Evolutionary conservation across 208 protist genomes (phyloP), one percentile per base, ranked within the genome.

Genomic region (Strigomonas culicis): DNA sequence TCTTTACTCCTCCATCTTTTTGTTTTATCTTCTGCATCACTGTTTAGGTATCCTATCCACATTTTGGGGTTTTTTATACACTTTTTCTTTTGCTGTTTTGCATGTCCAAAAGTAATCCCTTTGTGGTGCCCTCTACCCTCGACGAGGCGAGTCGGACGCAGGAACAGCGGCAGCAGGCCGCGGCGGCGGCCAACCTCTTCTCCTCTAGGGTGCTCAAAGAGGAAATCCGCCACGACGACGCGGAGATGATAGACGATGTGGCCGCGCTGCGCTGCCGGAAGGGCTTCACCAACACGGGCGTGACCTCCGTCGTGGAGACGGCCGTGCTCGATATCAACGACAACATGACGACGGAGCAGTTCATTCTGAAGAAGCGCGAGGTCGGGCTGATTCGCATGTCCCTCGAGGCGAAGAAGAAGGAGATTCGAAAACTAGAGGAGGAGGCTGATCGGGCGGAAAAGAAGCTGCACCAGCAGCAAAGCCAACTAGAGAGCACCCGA

Each of bases 331-430:
- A 71, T 27, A 70, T 71, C 25, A 53, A 56, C 13, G 87, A 97
- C 39, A 88, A 86, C 34, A 80, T 95, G 49, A 97, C 89, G 63
- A 96, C 96, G 56, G 83, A 85, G 8, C 84, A 95, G 41, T 97
- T 96, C 63, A 94, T 99, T 52, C 77, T 79, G 21, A 95, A 97
- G 66, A 99, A 98, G 77, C 77, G 95, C 1, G 93, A 98, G 68
- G 88, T 98, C 52, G 97, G 97, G n/a, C 84, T 98, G 8, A 87
- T 98, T 57, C 93, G 97, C 55, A 97, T 98, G 83, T 95, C 88
- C 0, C 79, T 98, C 3, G 90, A 94, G 0, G 95, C 93, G 17
- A 98, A 98, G 70, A 80, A 92, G 61, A 68, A 80, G 8, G 95
- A 99, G 58, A 98, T 97, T 55, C 86, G 86, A 21, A 97, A 97